A percentile compares a stretch with the other conserved stretches of the same genome.
These are phyloP conservation scores for Musa troglodytarum DNA, from an alignment of 176 grass and related monocot genomes.

Conservation along the genomic window DNA sequence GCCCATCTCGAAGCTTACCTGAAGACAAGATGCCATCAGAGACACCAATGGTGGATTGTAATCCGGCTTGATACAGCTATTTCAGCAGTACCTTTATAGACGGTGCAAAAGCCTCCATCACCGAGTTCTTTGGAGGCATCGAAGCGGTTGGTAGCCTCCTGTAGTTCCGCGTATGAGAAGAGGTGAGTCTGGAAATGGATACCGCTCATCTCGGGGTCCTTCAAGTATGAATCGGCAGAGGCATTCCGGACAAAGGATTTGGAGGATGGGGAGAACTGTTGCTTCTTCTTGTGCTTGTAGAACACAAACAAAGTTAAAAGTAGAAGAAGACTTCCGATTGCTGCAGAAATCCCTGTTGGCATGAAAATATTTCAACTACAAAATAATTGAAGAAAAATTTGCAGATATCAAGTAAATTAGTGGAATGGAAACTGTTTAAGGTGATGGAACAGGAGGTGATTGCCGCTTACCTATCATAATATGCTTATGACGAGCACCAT, in stretches of 20 bases:
- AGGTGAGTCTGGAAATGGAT: neutral
- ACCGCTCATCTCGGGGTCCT: neutral
- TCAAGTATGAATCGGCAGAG: neutral
- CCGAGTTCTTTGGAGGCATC: conserved; percentile 12
- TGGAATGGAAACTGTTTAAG: too few species aligned
- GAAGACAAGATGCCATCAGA: neutral
- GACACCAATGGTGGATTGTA: neutral
- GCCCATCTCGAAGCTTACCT: conserved; percentile 33
- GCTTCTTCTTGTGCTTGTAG: neutral
- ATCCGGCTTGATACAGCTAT: neutral
- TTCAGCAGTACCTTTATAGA: conserved; percentile 10
- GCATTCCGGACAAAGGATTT: neutral
- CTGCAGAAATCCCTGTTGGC: neutral
- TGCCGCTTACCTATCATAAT: too few species aligned
- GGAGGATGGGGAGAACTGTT: neutral
- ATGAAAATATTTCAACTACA: neutral
- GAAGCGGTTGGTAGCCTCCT: conserved; percentile 5
- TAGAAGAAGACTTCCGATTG: neutral
- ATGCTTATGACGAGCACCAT: too few species aligned
- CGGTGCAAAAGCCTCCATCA: conserved; percentile 7
- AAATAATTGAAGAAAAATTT: too few species aligned
- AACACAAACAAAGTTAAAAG: neutral
- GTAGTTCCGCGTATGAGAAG: conserved; percentile 1
- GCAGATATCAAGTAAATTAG: neutral
- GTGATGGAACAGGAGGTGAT: neutral